phyloP scores from a whole-genome alignment of 2,329 filamentous ascomycete genomes.

The Venturia asperata region DNA sequence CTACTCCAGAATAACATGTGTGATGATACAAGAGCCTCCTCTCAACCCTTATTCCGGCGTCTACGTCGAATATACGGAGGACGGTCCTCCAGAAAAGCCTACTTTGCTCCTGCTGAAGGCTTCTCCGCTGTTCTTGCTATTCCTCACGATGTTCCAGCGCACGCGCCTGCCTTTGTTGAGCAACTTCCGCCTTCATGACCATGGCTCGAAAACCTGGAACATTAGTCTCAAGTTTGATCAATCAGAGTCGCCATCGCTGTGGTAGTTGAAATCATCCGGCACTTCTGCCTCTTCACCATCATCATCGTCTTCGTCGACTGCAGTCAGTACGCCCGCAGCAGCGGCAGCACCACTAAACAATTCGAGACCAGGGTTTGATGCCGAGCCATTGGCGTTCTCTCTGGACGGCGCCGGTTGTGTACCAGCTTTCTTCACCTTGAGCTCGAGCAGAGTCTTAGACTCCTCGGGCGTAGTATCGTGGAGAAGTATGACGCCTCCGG shows the following conservation, averaged over 20 bases:
- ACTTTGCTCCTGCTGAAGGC: too few relatives aligned
- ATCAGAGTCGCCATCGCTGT: conserved; percentile 53
- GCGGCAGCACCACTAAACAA: conserved; percentile 21
- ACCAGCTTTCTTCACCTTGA: conserved; percentile 77
- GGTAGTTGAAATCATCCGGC: conserved; percentile 72
- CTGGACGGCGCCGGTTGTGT: conserved; percentile 41
- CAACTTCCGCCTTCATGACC: too few relatives aligned
- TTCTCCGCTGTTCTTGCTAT: too few relatives aligned
- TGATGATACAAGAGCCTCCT: conserved; percentile 4
- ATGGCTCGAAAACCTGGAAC: neutral
- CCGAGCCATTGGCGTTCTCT: conserved; percentile 23
- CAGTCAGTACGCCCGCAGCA: conserved; percentile 52
- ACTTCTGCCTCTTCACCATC: conserved; percentile 63
- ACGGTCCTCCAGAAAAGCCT: too few relatives aligned
- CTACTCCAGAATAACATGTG: neutral
- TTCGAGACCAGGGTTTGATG: conserved; percentile 26
- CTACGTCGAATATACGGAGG: neutral
- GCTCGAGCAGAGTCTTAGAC: conserved; percentile 72
- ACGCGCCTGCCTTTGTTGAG: too few relatives aligned
- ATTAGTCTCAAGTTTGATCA: neutral
- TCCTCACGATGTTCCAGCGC: neutral
- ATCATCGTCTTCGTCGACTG: conserved; percentile 78
- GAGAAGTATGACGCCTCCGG: conserved; percentile 87
- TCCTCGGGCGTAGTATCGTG: conserved; percentile 75
- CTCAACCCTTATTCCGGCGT: neutral